Conservation (phyloP, 2,329 filamentous ascomycete genomes). For the Penicillium frequentans region DNA sequence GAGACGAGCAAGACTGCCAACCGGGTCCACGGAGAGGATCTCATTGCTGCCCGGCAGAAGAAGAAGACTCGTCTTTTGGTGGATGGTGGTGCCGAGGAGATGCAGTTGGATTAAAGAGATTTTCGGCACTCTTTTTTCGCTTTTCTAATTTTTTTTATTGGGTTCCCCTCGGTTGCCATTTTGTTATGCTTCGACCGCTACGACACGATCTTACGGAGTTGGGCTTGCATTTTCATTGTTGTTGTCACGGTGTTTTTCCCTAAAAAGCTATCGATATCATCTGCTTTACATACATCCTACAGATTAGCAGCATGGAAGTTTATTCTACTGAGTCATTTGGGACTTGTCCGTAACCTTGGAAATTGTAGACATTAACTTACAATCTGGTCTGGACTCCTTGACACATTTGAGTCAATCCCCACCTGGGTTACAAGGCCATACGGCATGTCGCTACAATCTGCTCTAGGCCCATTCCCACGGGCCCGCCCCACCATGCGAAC, state of each 20-base stretch:
- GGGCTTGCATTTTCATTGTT: conserved; percentile 26
- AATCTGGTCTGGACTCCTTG: too few relatives aligned
- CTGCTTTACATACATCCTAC: conserved; percentile 14
- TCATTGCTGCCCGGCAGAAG: conserved; percentile 30
- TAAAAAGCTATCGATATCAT: conserved; percentile 29
- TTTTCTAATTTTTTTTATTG: conserved; percentile 13
- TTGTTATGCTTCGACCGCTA: conserved; percentile 23
- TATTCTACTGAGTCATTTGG: neutral
- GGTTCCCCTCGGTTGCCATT: conserved; percentile 12
- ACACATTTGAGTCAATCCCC: too few relatives aligned
- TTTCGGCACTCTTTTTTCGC: conserved; percentile 11
- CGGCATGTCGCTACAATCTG: neutral
- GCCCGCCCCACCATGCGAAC: neutral
- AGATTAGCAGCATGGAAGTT: conserved; percentile 1
- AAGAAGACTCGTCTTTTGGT: conserved; percentile 47
- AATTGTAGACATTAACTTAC: neutral
- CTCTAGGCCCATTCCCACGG: neutral
- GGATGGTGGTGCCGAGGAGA: conserved; percentile 46
- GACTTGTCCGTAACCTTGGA: neutral
- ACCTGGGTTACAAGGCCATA: too few relatives aligned
- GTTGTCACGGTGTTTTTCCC: conserved; percentile 23
- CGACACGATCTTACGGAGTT: conserved; percentile 29
- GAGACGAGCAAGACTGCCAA: conserved; percentile 37
- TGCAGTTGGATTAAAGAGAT: conserved; percentile 46
- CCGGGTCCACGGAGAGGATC: conserved; percentile 44